These are phyloP conservation scores for Alisma plantagoaquatica DNA, from an alignment of 106 monocot species.

Conservation along the genomic window DNA sequence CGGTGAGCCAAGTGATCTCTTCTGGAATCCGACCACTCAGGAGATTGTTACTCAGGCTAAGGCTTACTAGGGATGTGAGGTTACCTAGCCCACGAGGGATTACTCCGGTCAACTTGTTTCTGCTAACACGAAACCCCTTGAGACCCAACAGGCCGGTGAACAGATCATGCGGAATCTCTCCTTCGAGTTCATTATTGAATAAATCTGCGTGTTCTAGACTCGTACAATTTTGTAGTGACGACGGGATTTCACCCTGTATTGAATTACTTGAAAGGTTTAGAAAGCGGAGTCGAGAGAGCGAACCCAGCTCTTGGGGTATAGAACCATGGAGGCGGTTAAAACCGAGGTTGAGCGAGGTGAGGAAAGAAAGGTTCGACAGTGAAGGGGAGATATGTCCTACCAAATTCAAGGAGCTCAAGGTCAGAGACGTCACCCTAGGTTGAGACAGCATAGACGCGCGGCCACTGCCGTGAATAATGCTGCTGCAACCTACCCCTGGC, in stretches of 20 bases:
- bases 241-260: constrained; percentile 4
- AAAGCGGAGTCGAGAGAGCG: neutral
- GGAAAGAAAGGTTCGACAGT: neutral
- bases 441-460: too few species aligned
- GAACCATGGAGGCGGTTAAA: neutral
- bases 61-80: neutral
- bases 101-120: too few species aligned
- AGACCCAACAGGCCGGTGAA: neutral
- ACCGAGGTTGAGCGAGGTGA: neutral
- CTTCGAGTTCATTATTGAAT: neutral
- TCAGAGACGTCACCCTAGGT: neutral
- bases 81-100: too few species aligned
- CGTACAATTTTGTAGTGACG: too few species aligned
- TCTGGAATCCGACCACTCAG: constrained; percentile 6
- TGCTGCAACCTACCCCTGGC: too few species aligned
- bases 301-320: constrained; percentile 4
- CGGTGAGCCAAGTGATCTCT: neutral
- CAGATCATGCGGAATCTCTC: constrained; percentile 15
- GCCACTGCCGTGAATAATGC: too few species aligned
- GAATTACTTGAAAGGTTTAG: neutral
- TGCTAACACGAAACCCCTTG: too few species aligned
- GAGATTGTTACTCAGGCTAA: constrained; percentile 5
- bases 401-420: neutral
- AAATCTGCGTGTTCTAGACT: too few species aligned
- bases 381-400: neutral